Conservation (phyloP, 176 grass and related monocot genomes). For the Carex parvula region DNA sequence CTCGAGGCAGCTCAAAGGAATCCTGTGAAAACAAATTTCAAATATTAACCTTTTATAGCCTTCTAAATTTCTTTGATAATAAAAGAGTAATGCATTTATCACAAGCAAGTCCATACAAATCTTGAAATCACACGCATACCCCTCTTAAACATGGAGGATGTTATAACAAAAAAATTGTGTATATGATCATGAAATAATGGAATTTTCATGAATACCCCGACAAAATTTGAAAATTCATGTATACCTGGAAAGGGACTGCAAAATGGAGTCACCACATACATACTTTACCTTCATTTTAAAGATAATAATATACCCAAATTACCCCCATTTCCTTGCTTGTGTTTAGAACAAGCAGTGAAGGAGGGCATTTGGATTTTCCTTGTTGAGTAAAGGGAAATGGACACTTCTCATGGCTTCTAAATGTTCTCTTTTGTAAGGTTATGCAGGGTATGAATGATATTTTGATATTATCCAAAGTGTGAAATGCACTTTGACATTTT, state of each 20-base stretch:
- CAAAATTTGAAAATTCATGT: background rate
- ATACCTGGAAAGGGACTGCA: background rate
- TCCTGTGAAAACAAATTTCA: slow-evolving; percentile 42
- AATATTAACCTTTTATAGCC: background rate
- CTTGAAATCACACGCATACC: background rate
- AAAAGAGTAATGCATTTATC: background rate
- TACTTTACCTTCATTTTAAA: background rate
- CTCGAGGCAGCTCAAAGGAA: slow-evolving; percentile 67
- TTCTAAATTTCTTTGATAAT: background rate
- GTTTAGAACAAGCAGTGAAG: background rate
- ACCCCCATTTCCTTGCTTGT: background rate
- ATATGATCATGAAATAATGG: background rate
- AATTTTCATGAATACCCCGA: background rate
- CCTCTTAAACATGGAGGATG: background rate
- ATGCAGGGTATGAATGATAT: background rate
- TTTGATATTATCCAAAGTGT: background rate
- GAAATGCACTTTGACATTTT: background rate
- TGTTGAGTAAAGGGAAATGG: background rate
- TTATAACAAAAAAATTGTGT: background rate
- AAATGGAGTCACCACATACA: background rate
- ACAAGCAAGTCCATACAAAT: background rate
- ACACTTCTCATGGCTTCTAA: background rate
- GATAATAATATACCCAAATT: background rate
- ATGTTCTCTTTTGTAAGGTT: background rate
- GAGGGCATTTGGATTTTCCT: background rate